Conservation (phyloP, 31 red algal genomes). For the Odonthalia washingtoniensis region DNA sequence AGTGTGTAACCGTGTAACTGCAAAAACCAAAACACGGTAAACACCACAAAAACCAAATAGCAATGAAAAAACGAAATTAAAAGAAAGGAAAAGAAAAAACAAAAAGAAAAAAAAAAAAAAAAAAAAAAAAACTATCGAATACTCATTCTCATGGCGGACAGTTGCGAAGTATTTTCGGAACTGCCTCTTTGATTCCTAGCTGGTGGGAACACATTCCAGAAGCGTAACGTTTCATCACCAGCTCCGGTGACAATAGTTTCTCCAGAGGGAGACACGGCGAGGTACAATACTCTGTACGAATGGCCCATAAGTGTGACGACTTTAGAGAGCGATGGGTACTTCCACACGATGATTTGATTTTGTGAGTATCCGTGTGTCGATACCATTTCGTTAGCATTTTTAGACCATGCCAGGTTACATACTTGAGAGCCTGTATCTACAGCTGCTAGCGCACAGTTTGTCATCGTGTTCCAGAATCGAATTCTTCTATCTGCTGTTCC, state of each 20-base stretch:
- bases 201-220: slow-evolving; percentile 92
- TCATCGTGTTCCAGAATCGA: slow-evolving; percentile 84
- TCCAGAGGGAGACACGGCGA: slow-evolving; percentile 70
- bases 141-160: slow-evolving; percentile 60
- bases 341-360: slow-evolving; percentile 93
- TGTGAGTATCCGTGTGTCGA: slow-evolving; percentile 92
- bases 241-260: slow-evolving; percentile 87
- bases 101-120: no score
- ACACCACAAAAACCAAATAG: no score
- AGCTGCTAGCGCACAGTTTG: slow-evolving; percentile 37
- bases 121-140: slow-evolving; percentile 47
- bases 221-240: slow-evolving; percentile 91
- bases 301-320: slow-evolving; percentile 88
- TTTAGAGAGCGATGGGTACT: slow-evolving; percentile 87
- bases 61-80: no score
- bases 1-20: no score
- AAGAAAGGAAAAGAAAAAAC: no score
- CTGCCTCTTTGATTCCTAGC: slow-evolving; percentile 49
- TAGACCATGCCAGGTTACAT: slow-evolving; percentile 88
- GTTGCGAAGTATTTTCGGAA: slow-evolving; percentile 29
- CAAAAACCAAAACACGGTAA: no score
- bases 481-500: slow-evolving; percentile 88
- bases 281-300: slow-evolving; percentile 73
- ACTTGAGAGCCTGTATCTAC: slow-evolving; percentile 93
- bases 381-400: slow-evolving; percentile 82